These are phyloP conservation scores for Picea abies DNA, from an alignment of 83 land plant species.

Conservation along the genomic window DNA sequence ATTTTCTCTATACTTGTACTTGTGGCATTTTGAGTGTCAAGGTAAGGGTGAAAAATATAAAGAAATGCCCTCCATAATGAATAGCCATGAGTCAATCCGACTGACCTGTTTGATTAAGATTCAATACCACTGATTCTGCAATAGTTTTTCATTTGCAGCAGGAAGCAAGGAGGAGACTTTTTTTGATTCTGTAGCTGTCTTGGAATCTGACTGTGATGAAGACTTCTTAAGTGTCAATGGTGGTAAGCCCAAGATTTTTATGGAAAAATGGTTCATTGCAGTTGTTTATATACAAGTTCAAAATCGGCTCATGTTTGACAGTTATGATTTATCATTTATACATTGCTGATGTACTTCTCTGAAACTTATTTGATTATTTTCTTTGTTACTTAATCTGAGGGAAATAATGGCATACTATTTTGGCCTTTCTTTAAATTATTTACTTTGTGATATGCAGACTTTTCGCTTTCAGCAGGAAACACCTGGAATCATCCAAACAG, in stretches of 20 bases:
- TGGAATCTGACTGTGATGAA: slow-evolving; percentile 59
- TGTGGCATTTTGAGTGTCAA: neutral
- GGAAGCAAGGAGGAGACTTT: slow-evolving; percentile 48
- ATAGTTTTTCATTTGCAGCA: slow-evolving; percentile 17
- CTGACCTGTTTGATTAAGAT: neutral
- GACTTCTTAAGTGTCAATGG: slow-evolving; percentile 63
- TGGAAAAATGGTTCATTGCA: slow-evolving; percentile 11
- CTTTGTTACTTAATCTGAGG: slow-evolving; percentile 15
- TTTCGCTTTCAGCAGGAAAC: slow-evolving; percentile 22
- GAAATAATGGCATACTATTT: slow-evolving; percentile 14
- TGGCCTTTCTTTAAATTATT: slow-evolving; percentile 16
- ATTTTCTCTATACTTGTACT: neutral
- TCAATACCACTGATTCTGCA: slow-evolving; percentile 5
- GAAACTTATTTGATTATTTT: neutral
- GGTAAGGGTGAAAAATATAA: neutral
- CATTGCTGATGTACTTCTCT: slow-evolving; percentile 7
- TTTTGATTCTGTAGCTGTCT: slow-evolving; percentile 43
- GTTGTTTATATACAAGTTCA: slow-evolving; percentile 19
- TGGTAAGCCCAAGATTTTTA: slow-evolving; percentile 24
- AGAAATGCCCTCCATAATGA: no score
- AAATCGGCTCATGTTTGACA: slow-evolving; percentile 7
- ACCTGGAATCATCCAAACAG: slow-evolving; percentile 32
- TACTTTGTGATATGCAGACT: slow-evolving; percentile 25
- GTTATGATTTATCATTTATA: neutral
- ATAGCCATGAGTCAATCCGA: neutral